Evolutionary conservation across 371 early-diverging fungal genomes (phyloP).

Genomic region (Apophysomyces trapeziformis): DNA sequence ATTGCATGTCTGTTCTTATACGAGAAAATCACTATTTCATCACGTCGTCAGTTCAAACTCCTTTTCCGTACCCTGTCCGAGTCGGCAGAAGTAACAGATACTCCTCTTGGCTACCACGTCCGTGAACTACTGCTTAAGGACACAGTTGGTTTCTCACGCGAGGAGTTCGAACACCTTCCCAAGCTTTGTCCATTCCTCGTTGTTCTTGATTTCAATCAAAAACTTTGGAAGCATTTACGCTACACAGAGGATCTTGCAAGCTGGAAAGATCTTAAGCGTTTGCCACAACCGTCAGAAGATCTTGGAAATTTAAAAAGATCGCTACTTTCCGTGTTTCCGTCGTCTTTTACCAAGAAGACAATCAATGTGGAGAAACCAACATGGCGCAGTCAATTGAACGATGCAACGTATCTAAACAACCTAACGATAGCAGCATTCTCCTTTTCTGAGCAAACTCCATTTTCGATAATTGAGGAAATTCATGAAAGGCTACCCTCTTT

Average conservation of each 20-base stretch:
- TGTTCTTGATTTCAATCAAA: neutral
- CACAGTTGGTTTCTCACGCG: neutral
- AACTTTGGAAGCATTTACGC: neutral
- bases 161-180: neutral
- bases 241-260: neutral
- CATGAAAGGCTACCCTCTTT: neutral
- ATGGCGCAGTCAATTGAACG: too few species aligned
- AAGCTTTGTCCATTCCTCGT: neutral
- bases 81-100: neutral
- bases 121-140: neutral
- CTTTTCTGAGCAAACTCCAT: neutral
- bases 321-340: neutral
- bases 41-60: too few species aligned
- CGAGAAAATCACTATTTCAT: too few species aligned
- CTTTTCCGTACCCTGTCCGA: too few species aligned
- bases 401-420: too few species aligned
- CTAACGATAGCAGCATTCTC: too few species aligned
- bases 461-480: neutral
- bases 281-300: neutral
- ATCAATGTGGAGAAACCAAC: neutral
- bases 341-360: neutral
- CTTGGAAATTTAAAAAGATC: neutral
- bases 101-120: neutral
- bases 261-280: neutral
- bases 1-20: too few species aligned